Evolutionary conservation across 257 asterid genomes (phyloP).

Genomic region (Nicotiana paniculata): DNA sequence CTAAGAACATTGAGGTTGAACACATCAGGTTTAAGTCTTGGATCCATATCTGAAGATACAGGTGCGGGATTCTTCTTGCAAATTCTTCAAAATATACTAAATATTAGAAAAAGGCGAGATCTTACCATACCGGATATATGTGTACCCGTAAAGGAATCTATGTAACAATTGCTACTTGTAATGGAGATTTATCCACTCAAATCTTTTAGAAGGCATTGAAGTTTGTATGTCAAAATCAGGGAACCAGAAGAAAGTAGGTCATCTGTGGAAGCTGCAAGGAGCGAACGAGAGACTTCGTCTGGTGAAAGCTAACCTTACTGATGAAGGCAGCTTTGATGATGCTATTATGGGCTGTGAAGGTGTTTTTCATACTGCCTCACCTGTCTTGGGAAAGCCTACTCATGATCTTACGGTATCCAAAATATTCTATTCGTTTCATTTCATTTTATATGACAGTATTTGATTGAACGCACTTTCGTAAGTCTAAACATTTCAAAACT

Average conservation of each 20-base stretch:
- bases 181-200: background rate
- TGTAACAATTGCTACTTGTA: background rate
- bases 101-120: too few species aligned
- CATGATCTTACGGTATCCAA: conserved; percentile 24
- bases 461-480: background rate
- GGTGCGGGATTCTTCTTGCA: background rate
- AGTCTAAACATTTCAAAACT: background rate
- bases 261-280: conserved; percentile 71
- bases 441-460: background rate
- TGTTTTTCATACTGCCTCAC: conserved; percentile 96
- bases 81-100: too few species aligned
- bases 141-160: too few species aligned
- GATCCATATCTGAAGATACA: background rate
- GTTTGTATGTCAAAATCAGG: conserved; percentile 17
- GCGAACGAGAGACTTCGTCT: conserved; percentile 65
- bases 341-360: conserved; percentile 72
- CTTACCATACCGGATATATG: too few species aligned
- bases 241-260: conserved; percentile 59
- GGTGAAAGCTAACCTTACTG: conserved; percentile 53
- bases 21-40: too few species aligned
- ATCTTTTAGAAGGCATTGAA: background rate
- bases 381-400: conserved; percentile 46
- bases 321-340: conserved; percentile 76
- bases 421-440: background rate
- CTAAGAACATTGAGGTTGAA: too few species aligned